These are phyloP conservation scores for Zymoseptoria tritici DNA, from an alignment of 2,329 filamentous ascomycete genomes.

Conservation along the genomic window DNA sequence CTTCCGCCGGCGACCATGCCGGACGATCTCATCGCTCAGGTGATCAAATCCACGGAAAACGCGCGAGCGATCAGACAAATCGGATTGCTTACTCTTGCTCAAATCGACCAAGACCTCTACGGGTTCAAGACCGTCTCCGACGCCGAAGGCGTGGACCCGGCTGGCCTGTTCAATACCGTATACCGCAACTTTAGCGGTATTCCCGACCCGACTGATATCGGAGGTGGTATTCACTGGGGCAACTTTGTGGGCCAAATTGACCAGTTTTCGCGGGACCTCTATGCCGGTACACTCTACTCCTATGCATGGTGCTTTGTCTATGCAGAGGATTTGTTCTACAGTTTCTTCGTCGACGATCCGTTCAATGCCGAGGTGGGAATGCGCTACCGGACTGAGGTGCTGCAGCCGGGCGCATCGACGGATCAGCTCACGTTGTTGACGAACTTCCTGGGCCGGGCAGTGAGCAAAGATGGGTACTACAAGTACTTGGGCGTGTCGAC, in stretches of 20 bases:
- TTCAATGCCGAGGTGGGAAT: not conserved
- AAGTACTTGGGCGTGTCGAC: not conserved
- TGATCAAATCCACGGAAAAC: not conserved
- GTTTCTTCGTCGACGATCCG: not conserved
- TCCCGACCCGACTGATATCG: too few relatives aligned
- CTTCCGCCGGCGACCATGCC: slow-evolving; percentile 1
- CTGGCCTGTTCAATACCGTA: not conserved
- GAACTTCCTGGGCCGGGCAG: not conserved
- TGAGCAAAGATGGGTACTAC: not conserved
- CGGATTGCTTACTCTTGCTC: not conserved
- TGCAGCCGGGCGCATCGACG: not conserved
- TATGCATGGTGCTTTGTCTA: not conserved
- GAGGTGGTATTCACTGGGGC: too few relatives aligned
- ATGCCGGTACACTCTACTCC: not conserved
- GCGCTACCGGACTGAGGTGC: not conserved
- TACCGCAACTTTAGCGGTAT: not conserved
- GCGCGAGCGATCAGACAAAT: not conserved
- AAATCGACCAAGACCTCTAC: not conserved
- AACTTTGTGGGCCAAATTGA: too few relatives aligned
- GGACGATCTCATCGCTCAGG: not conserved
- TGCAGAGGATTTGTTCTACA: not conserved
- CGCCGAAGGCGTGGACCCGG: not conserved
- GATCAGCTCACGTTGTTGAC: not conserved
- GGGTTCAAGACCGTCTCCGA: not conserved
- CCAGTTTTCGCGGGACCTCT: too few relatives aligned